Evolutionary conservation across 805 yeast genomes (phyloP), one percentile per base, ranked within the genome.

Genomic region (Lachancea lanzarotensis): DNA sequence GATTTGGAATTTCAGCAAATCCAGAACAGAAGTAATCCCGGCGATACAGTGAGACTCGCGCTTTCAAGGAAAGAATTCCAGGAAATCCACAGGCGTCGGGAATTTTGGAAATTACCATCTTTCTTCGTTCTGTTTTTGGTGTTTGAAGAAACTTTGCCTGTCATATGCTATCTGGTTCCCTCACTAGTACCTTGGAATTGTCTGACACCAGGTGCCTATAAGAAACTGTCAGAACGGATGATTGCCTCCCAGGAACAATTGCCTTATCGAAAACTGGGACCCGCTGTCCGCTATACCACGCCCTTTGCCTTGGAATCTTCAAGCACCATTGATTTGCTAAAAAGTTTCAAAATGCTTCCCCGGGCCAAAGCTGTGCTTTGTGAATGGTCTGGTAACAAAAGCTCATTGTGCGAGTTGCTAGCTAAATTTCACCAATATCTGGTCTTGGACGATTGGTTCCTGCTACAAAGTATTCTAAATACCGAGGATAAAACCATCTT

Each of bases 141-240:
- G 2, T 78, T 77, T 56, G 75, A 74, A 54, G 86, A 80, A 52
- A 54, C 65, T 41, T 75, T 82, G 0, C 81, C 82, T 0, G 17
- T 76, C 1, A 49, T 80, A 4, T 77, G 82, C 54, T 75, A 71
- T 43, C 57, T 67, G 3, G 56, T 78, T 40, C 85, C 85, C 0
- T 75, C 74, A 49, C 54, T 79, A 3, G 72, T 80, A 0, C 82
- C 84, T 9, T 72, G 72, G 64, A 78, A 82, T 10, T 79, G 84
- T 57, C 65, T 75, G 9, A 64, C 78, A 27, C 82, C 82, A 1
- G 62, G 65, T 4, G 55, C 61, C 6, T 55, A 56, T 17, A 52
- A 56, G 16, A 69, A 63, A 42, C 34, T 66, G 60, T 44, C 59
- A 60, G 65, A 68, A 60, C 44, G 45, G 55, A 37, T 31, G 10